These are phyloP conservation scores for Spathaspora arborariae DNA, from an alignment of 805 yeast species.

Conservation along the genomic window DNA sequence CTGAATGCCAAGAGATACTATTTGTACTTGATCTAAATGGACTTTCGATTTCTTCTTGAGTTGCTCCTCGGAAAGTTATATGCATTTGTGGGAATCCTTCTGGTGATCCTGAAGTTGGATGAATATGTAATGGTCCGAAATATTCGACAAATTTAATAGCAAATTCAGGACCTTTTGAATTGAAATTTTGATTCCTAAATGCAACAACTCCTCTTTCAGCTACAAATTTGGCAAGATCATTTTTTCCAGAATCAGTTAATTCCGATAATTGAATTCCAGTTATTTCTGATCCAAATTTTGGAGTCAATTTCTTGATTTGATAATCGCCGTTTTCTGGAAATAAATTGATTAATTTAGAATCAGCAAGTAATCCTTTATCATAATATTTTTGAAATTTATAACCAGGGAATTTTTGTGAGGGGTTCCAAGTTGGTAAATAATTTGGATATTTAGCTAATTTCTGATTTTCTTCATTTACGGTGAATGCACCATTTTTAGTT, in stretches of 20 bases:
- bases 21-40: conserved; percentile 25
- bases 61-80: conserved; percentile 30
- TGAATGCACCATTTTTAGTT: conserved; percentile 21
- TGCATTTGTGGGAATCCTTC: conserved; percentile 30
- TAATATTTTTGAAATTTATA: conserved; percentile 21
- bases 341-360: conserved; percentile 17
- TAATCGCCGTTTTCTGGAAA: conserved; percentile 14
- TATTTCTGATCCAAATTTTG: conserved; percentile 30
- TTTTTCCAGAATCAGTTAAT: conserved; percentile 23
- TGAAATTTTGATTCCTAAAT: conserved; percentile 30
- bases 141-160: conserved; percentile 22
- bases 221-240: conserved; percentile 28
- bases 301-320: conserved; percentile 21
- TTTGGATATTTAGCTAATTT: conserved; percentile 22
- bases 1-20: conserved; percentile 36
- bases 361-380: conserved; percentile 28
- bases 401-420: conserved; percentile 25
- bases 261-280: conserved; percentile 27
- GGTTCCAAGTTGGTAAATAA: conserved; percentile 34
- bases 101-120: conserved; percentile 21
- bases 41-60: conserved; percentile 24
- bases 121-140: conserved; percentile 19
- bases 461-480: conserved; percentile 22
- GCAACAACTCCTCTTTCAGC: conserved; percentile 34
- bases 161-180: conserved; percentile 38